These are phyloP conservation scores for Fusarium odoratissimum DNA, from an alignment of 2,329 filamentous ascomycete genomes.

Conservation along the genomic window DNA sequence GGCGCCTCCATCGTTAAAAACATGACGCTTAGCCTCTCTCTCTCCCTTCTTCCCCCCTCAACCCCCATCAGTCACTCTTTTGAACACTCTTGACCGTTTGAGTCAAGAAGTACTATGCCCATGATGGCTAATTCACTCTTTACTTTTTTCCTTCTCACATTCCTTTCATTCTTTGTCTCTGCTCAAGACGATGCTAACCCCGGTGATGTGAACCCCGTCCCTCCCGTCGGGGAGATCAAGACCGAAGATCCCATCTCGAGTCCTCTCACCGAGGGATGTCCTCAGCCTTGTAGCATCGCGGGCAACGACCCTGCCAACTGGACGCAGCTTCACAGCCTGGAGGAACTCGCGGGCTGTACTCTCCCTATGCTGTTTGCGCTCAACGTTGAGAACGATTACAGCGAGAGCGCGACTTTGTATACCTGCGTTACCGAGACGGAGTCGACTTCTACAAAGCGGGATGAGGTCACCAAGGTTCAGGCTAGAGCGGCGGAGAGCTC, in stretches of 20 bases:
- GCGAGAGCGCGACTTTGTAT: slow-evolving; percentile 41
- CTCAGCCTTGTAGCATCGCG: slow-evolving; percentile 30
- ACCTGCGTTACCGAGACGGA: slow-evolving; percentile 24
- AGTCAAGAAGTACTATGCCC: slow-evolving; percentile 4
- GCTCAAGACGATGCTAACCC: slow-evolving; percentile 23
- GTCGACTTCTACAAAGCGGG: not conserved
- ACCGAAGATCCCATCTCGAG: slow-evolving; percentile 41
- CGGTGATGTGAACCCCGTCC: slow-evolving; percentile 37
- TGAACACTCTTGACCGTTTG: not conserved
- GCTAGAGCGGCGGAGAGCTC: slow-evolving; percentile 19
- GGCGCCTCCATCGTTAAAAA: slow-evolving; percentile 20
- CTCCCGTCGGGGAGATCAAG: slow-evolving; percentile 38
- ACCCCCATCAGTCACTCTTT: slow-evolving; percentile 8
- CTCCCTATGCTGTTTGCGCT: slow-evolving; percentile 39
- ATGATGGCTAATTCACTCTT: slow-evolving; percentile 42
- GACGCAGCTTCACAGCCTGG: slow-evolving; percentile 41
- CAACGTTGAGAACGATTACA: slow-evolving; percentile 40
- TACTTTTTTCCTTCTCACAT: slow-evolving; percentile 34
- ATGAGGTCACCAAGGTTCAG: slow-evolving; percentile 20
- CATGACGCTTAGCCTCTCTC: slow-evolving; percentile 1
- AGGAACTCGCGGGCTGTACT: slow-evolving; percentile 30
- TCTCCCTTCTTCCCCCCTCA: not conserved
- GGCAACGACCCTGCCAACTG: slow-evolving; percentile 40
- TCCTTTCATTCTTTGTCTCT: slow-evolving; percentile 18
- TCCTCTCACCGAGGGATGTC: slow-evolving; percentile 41